Evolutionary conservation across 2,329 filamentous ascomycete genomes (phyloP).

Genomic region (Alternaria alternata): DNA sequence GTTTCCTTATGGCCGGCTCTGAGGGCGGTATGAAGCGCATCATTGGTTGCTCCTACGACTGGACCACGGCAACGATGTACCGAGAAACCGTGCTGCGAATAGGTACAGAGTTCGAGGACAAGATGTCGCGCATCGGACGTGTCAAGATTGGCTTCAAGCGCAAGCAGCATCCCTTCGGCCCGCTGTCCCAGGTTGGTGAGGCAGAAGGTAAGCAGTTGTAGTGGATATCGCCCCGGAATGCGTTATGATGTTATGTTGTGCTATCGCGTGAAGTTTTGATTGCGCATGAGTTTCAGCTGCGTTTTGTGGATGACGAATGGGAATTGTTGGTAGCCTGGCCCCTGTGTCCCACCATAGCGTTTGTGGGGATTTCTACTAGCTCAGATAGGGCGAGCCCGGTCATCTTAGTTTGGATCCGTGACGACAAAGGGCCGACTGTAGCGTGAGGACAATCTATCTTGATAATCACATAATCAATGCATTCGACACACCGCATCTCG

Average conservation of each 20-base stretch:
- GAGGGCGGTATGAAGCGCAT: constrained; percentile 59
- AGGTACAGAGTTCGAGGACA: constrained; percentile 49
- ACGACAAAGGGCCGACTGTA: background rate
- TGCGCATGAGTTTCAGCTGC: background rate
- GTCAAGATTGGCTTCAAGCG: constrained; percentile 44
- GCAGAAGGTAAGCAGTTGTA: constrained; percentile 25
- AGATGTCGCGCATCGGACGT: constrained; percentile 45
- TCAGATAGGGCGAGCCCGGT: background rate
- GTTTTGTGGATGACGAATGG: background rate
- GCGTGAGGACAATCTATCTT: background rate
- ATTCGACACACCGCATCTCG: background rate
- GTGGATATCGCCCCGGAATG: background rate
- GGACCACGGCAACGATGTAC: constrained; percentile 52
- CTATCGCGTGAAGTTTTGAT: background rate
- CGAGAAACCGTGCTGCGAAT: constrained; percentile 57
- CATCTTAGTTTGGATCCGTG: background rate
- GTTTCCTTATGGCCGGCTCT: constrained; percentile 54
- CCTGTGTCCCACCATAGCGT: background rate
- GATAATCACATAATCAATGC: background rate
- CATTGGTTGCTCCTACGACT: constrained; percentile 58
- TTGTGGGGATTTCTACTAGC: background rate
- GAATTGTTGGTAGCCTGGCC: background rate
- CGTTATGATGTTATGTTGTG: background rate
- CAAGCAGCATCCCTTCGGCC: constrained; percentile 42
- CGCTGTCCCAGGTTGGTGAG: constrained; percentile 38